Evolutionary conservation across 352 stramenopile species (phyloP), one percentile per base, ranked within the genome.

Genomic region (Phytophthora ohioensis): DNA sequence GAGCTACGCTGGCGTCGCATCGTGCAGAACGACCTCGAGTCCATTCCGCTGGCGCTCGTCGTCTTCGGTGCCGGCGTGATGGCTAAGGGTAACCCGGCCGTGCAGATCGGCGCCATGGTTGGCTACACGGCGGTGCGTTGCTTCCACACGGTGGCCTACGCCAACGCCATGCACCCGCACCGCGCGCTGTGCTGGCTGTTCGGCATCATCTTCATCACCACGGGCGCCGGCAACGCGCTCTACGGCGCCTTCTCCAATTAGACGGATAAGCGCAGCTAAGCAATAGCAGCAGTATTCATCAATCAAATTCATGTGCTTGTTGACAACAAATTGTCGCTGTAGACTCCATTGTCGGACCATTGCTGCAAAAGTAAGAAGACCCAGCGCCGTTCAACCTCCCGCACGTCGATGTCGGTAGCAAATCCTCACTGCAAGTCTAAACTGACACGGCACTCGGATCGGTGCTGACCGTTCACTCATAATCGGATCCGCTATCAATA

Each of bases 21-120:
- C 67, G 68, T 90, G 41, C 70, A 75, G 67, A 90, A 90, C 70
- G 82, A 90, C 53, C 71, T 90, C 56, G 82, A 90, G 67, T 80
- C 77, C 41, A 78, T 90, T 47, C 82, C 82, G 30, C 52, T 90
- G 39, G 82, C 66, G 32, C 69, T 90, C 8, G 31, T 84, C n/a
- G 72, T 87, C 35, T 87, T 87, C 41, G 77, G 71, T 17, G 61
- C 73, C 1, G 73, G 71, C 10, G 49, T 90, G 32, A 57, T 87
- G 57, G 77, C 67, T 7, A 71, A 73, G 17, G 68, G 70, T 32
- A 73, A 74, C 53, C 7, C 69, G 10, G 6, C 15, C 5, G 75
- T 90, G 41, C 67, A 84, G 52, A 52, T 62, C 38, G 69, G 38
- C 15, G 68, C 67, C 17, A 85, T 90, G 68, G 35, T 77, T 31